Conservation (phyloP, 1,139 yeast species). For the Blastobotrys arbuscula region DNA sequence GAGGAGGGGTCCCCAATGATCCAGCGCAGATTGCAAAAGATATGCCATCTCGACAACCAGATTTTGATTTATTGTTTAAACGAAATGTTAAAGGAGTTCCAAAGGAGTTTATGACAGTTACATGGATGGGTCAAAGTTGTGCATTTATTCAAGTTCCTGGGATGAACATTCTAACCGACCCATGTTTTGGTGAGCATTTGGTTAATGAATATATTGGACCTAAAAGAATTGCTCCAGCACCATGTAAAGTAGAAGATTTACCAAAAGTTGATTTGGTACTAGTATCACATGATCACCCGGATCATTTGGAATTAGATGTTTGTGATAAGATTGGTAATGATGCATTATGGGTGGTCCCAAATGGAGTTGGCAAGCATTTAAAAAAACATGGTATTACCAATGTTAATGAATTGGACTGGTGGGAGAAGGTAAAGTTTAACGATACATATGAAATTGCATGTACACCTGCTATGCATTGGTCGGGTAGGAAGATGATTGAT, state of each 20-base stretch:
- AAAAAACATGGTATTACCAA: constrained; percentile 51
- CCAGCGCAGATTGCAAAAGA: constrained; percentile 39
- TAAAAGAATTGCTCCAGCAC: constrained; percentile 66
- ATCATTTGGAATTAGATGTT: constrained; percentile 70
- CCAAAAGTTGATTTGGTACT: constrained; percentile 64
- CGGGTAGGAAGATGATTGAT: constrained; percentile 74
- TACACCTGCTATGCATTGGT: constrained; percentile 98
- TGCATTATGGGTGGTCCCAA: constrained; percentile 79
- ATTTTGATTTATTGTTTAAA: constrained; percentile 41
- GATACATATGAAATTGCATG: constrained; percentile 69
- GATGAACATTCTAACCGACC: constrained; percentile 76
- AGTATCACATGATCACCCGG: constrained; percentile 94
- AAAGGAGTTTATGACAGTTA: constrained; percentile 47
- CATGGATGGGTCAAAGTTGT: constrained; percentile 95
- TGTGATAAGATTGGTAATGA: constrained; percentile 53
- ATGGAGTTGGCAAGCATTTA: constrained; percentile 62
- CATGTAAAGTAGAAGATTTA: constrained; percentile 58
- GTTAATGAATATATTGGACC: constrained; percentile 70
- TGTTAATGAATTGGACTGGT: constrained; percentile 77
- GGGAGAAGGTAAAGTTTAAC: constrained; percentile 54
- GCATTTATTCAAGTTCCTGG: constrained; percentile 67
- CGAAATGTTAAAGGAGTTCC: constrained; percentile 17
- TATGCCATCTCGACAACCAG: constrained; percentile 57
- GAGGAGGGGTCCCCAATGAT: constrained; percentile 60
- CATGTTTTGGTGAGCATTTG: constrained; percentile 66